Base-by-base conservation (phyloP, 2,329 filamentous ascomycete genomes). In the Talaromyces marneffei region DNA sequence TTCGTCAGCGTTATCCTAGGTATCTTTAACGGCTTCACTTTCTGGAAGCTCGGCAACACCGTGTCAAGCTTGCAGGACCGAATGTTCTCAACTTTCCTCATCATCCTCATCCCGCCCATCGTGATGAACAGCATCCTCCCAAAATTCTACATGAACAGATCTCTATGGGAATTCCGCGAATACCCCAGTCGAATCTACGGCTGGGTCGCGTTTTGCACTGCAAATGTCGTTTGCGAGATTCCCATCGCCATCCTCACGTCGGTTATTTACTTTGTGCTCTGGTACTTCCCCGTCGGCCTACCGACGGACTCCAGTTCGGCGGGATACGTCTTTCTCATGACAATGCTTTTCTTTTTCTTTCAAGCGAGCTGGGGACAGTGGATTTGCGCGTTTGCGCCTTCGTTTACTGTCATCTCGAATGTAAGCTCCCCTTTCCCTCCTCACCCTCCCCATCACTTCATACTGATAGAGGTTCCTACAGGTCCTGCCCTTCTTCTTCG, bases 301-400 rank as follows among this genome's bases (percentile, higher is more conserved):
- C 88, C 89, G 0, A 81, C 80, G 0, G 84, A 88, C 63, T 82
- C 84, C 35, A 80, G 81, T 1, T 84, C 84, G 0, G 83, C 88
- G 0, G 90, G 90, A 12, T 93, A 92, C 71, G 83, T 87, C 16
- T 93, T 89, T 77, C 76, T 93, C 27, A 92, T 94, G 87, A 84
- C 84, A 0, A 77, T 92, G 69, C 80, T 93, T 0, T 92, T 92
- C 77, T 91, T 86, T 78, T 73, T 92, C 7, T 92, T 92, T 80
- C 83, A 87, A 72, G 83, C 82, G 33, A 86, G 81, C 66, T 92
- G 87, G 89, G 91, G 88, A 20, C 90, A 92, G 71, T 93, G 89
- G 89, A 91, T 94, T 66, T 89, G 87, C 65, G 90, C 91, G 0
- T 92, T 92, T 73, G 88, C 90, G 0, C 89, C 90, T 0, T 87